phyloP scores from a whole-genome alignment of 2,329 filamentous ascomycete species.

The Fusarium ambrosium region DNA sequence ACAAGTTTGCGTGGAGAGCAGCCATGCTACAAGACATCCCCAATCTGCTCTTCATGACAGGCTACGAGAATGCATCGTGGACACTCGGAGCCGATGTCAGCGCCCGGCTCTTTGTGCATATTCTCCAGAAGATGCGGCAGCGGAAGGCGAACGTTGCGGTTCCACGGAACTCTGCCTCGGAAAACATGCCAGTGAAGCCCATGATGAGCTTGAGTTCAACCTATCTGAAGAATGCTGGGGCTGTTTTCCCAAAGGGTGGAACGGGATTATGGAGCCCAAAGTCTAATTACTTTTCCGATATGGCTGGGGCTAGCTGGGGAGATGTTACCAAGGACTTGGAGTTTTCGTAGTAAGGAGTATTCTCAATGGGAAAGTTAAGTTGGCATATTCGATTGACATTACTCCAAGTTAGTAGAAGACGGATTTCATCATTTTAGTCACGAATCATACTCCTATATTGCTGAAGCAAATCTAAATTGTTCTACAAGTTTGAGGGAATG shows the following conservation, averaged over 20 bases:
- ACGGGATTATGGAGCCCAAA: constrained; percentile 51
- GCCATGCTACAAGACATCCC: constrained; percentile 74
- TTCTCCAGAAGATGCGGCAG: constrained; percentile 64
- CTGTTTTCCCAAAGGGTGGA: constrained; percentile 62
- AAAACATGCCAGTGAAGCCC: constrained; percentile 54
- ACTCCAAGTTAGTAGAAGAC: neutral
- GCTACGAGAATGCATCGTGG: constrained; percentile 73
- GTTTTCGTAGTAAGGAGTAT: constrained; percentile 1
- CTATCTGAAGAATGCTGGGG: constrained; percentile 60
- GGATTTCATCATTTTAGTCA: neutral
- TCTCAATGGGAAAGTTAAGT: neutral
- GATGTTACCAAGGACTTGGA: constrained; percentile 45
- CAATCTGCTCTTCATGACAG: constrained; percentile 70
- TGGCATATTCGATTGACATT: neutral
- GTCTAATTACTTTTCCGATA: constrained; percentile 48
- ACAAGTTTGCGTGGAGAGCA: constrained; percentile 69
- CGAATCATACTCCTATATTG: neutral
- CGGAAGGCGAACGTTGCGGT: constrained; percentile 58
- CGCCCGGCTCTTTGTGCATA: constrained; percentile 61
- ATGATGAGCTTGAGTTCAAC: constrained; percentile 63
- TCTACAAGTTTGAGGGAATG: neutral
- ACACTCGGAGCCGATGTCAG: constrained; percentile 72
- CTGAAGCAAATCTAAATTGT: neutral
- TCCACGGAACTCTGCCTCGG: constrained; percentile 55
- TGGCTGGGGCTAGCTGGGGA: constrained; percentile 49